Evolutionary conservation across 2,329 filamentous ascomycete genomes (phyloP).

Genomic region (Ramularia collo-cygni): DNA sequence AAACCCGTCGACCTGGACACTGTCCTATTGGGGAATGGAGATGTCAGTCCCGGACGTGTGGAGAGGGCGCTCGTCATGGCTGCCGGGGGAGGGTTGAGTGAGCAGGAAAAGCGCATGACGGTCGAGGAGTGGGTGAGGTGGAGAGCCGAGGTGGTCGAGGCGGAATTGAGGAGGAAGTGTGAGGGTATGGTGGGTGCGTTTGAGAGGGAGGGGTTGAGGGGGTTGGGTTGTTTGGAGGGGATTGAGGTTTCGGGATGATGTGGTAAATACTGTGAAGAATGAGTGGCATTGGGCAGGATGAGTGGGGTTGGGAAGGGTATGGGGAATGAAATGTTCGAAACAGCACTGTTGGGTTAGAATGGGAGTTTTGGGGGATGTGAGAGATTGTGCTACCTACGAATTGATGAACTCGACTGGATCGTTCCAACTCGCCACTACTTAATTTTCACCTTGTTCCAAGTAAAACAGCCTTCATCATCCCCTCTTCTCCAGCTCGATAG

Average conservation of each 20-base stretch:
- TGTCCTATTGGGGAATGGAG: constrained; percentile 50
- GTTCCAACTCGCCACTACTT: too few relatives aligned
- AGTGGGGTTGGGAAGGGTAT: too few relatives aligned
- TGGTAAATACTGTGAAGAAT: too few relatives aligned
- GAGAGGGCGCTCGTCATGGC: constrained; percentile 35
- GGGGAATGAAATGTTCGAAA: too few relatives aligned
- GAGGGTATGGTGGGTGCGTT: constrained; percentile 77
- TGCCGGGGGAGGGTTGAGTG: constrained; percentile 56
- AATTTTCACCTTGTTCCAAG: too few relatives aligned
- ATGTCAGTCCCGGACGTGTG: constrained; percentile 21
- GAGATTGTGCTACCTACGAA: too few relatives aligned
- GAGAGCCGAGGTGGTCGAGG: constrained; percentile 74
- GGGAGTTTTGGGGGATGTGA: too few relatives aligned
- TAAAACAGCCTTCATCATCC: too few relatives aligned
- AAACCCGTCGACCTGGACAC: constrained; percentile 67
- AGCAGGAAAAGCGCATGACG: constrained; percentile 80
- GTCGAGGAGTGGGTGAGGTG: constrained; percentile 87
- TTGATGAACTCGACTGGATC: too few relatives aligned
- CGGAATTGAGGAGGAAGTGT: constrained; percentile 70
- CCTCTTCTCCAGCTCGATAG: too few relatives aligned
- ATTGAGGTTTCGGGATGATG: constrained; percentile 42
- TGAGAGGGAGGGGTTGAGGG: constrained; percentile 72
- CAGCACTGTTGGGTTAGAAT: too few relatives aligned
- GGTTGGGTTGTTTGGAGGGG: constrained; percentile 70
- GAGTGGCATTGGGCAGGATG: too few relatives aligned